phyloP scores from a whole-genome alignment of 805 yeast species.

The Tetrapisispora taiwanensis region DNA sequence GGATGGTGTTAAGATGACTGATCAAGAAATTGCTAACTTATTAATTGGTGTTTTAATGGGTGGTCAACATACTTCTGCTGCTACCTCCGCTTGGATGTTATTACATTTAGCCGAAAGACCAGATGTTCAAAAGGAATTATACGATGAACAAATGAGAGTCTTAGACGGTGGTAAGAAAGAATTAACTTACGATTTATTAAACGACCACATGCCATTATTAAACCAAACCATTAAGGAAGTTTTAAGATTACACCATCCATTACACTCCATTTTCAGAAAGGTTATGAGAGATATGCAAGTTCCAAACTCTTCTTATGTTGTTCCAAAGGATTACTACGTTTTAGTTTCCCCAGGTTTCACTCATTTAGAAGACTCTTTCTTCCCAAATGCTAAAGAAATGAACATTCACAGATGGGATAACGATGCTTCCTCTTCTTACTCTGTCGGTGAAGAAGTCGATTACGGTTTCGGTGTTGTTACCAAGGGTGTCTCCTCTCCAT shows the following conservation, averaged over 20 bases:
- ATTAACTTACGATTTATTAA: conserved; percentile 72
- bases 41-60: conserved; percentile 96
- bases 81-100: conserved; percentile 92
- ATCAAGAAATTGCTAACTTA: conserved; percentile 86
- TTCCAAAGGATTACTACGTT: conserved; percentile 84
- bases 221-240: conserved; percentile 87
- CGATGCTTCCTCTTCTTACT: conserved; percentile 28
- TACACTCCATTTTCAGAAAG: conserved; percentile 91
- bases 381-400: conserved; percentile 63
- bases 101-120: conserved; percentile 85
- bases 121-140: conserved; percentile 72
- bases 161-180: conserved; percentile 47
- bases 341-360: conserved; percentile 92
- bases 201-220: conserved; percentile 60
- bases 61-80: conserved; percentile 96
- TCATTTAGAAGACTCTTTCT: conserved; percentile 62
- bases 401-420: conserved; percentile 84
- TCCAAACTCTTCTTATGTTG: conserved; percentile 68
- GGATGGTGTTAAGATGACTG: conserved; percentile 92
- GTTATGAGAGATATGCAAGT: conserved; percentile 70
- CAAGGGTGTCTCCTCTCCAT: conserved; percentile 92
- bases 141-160: conserved; percentile 59
- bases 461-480: conserved; percentile 96
- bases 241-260: conserved; percentile 89
- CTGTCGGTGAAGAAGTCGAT: conserved; percentile 44